Conservation (phyloP, 768 basidiomycete genomes). For the Suillus fuscotomentosus region DNA sequence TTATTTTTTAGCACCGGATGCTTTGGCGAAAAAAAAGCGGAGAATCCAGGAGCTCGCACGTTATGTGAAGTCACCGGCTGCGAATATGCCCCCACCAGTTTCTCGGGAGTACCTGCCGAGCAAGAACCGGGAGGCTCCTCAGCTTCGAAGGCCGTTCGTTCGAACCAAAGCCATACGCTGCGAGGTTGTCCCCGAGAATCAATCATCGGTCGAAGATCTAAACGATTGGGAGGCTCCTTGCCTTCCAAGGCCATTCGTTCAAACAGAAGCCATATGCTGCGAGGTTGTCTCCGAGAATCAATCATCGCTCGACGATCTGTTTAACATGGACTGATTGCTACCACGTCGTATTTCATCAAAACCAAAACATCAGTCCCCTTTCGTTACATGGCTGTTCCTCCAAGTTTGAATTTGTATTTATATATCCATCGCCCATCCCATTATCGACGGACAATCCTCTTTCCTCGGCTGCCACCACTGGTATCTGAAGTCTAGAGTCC, state of each 20-base stretch:
- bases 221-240: neutral
- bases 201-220: neutral
- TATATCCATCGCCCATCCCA: neutral
- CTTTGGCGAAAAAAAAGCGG: constrained; percentile 23
- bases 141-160: constrained; percentile 8
- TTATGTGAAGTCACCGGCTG: neutral
- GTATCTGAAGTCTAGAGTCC: neutral
- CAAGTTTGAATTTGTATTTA: neutral
- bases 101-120: constrained; percentile 11
- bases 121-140: neutral
- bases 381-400: neutral
- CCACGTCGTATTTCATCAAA: neutral
- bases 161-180: constrained; percentile 5
- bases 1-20: constrained; percentile 35
- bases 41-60: neutral
- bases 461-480: neutral
- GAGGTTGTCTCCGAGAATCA: constrained; percentile 35
- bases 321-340: neutral
- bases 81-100: neutral
- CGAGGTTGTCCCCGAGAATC: constrained; percentile 10
- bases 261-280: constrained; percentile 22
- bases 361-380: neutral
- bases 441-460: neutral
- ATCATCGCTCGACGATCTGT: neutral
- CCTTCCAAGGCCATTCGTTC: too few species aligned